Base-by-base conservation (phyloP, 2,329 filamentous ascomycete species). In the Clonostachys solani region DNA sequence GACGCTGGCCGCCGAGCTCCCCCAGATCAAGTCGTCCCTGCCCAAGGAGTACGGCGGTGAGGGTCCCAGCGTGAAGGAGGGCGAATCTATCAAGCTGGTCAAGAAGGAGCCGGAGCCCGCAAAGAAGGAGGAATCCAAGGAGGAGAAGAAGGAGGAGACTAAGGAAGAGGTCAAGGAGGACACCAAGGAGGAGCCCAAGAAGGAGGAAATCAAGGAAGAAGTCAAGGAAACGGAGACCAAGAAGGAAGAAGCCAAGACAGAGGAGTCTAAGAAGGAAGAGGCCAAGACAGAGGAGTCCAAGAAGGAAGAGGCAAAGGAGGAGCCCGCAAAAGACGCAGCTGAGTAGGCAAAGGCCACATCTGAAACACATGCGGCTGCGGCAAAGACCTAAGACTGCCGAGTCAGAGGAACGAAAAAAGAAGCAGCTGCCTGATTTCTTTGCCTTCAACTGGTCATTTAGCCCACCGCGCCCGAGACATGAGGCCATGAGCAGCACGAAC, bases 11-110 rank as follows among this genome's bases (percentile, higher is more conserved):
- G 72, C 72, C 12, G 79, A 83, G 64, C 72, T 82, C n/a, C 66
- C 73, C 43, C 60, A 59, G 4, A 72, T 94, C 48, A 83, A 80
- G 12, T 71, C 78, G 43, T 75, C 79, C 42, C 69, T 96, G 43
- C 90, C 91, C 3, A 76, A 78, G 54, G 81, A 78, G 51, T 96
- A 96, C 61, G 92, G 92, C 48, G 92, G 92, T 23, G 83, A 84
- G 56, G 86, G 81, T 43, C 58, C 61, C 13, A 65, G 60, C 38
- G 66, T 72, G 47, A 69, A 65, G 55, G 35, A 19, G 29, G 67
- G 63, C 12, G 48, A 61, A 35, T 58, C 61, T 3, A 58, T 71
- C 23, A 44, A 55, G 33, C 51, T 70, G 18, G 53, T 50, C 7
- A 56, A 59, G 6, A 43, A 15, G 18, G 37, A 45, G 36, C 23